Evolutionary conservation across 768 basidiomycete species (phyloP), one percentile per base, ranked within the genome.

Genomic region (Dioszegia crocea): DNA sequence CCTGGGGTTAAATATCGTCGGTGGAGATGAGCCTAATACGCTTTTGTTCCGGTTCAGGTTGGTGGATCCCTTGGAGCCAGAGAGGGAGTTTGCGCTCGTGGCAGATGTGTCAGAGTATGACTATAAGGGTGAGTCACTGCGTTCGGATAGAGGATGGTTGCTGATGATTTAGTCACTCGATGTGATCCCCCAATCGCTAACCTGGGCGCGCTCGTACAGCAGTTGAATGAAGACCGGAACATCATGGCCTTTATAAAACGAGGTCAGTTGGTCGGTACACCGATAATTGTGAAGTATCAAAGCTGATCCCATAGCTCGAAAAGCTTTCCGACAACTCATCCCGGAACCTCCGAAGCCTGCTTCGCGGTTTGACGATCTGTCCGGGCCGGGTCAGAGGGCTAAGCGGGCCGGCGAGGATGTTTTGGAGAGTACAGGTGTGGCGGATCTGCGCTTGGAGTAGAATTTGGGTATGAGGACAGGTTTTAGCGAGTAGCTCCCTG

Each of bases 11-110:
- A 76, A 80, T 16, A 82, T 92, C 16, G 36, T 40, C n/a, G 89
- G 92, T 74, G 89, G 89, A 38, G 82, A 92, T 40, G 84, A 85
- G 66, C 80, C 80, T 33, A 86, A 88, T 71, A 82, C 84, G 46
- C 80, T 92, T 19, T 81, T 91, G 45, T 79, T 92, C 55, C 84
- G 85, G 4, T 91, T 91, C 74, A 81, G 82, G 10, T 78, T 83
- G 56, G 70, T 91, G 36, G 87, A 90, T 67, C 79, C 81, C 4
- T 63, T 77, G 2, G 82, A 86, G 45, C 79, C 80, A 1, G 80
- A 83, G 9, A 80, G 82, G 29, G 88, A 89, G 63, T 89, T 85
- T 58, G 84, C 82, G 58, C 79, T 92, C 58, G 85, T 90, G 0
- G 74, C 92, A n/a, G 88, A 93, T 68, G 80, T 89, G 19, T 84